Conservation (phyloP, 257 asterid species). For the Salvia hispanica region DNA sequence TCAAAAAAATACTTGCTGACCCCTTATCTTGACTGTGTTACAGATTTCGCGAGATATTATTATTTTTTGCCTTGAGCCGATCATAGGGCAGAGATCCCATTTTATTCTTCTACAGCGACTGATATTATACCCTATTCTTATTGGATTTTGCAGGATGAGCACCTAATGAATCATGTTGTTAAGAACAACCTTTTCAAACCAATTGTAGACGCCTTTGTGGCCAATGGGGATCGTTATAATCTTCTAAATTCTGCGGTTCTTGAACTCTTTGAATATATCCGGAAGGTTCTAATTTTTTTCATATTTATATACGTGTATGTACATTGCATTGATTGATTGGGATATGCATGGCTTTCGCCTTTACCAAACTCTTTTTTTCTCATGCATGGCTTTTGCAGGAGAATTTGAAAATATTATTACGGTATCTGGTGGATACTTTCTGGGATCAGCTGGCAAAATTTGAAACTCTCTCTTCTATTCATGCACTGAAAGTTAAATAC, state of each 20-base stretch:
- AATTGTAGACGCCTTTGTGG: conserved; percentile 78
- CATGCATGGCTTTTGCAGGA: conserved; percentile 58
- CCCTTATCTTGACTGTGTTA: conserved; percentile 6
- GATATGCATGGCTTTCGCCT: conserved; percentile 5
- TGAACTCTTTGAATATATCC: conserved; percentile 80
- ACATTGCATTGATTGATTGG: conserved; percentile 15
- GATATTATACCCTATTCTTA: conserved; percentile 14
- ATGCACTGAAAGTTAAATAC: conserved; percentile 76
- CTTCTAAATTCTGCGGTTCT: conserved; percentile 93
- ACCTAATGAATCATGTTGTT: conserved; percentile 75
- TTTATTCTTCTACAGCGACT: neutral
- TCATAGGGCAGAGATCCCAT: neutral
- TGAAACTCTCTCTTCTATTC: conserved; percentile 64
- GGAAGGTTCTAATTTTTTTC: conserved; percentile 61
- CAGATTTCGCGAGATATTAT: conserved; percentile 5
- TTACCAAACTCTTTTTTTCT: conserved; percentile 1
- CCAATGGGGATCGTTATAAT: conserved; percentile 89
- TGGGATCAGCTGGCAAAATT: conserved; percentile 84
- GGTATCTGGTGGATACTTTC: conserved; percentile 77
- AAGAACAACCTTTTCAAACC: conserved; percentile 83
- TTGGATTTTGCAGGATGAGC: conserved; percentile 83
- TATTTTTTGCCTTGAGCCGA: conserved; percentile 1
- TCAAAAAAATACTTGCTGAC: conserved; percentile 4
- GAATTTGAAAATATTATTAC: conserved; percentile 73
- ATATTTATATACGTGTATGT: conserved; percentile 12